These are phyloP conservation scores for Fusarium fracticaudum DNA, from an alignment of 2,329 filamentous ascomycete genomes.

Conservation along the genomic window DNA sequence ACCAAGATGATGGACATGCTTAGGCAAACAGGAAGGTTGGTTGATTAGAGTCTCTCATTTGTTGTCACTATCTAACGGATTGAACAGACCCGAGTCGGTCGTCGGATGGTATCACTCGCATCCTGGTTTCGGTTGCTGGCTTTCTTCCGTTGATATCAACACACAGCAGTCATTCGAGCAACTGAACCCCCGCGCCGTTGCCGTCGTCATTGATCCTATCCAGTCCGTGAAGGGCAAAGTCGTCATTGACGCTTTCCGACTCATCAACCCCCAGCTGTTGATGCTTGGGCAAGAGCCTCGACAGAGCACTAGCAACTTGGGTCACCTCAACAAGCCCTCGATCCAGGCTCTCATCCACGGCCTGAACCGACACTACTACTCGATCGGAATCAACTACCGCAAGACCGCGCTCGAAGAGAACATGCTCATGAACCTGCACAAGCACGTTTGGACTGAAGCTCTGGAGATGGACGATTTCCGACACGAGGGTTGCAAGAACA, in stretches of 20 bases:
- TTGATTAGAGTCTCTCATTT: background rate
- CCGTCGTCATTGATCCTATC: slow-evolving; percentile 97
- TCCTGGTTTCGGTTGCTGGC: slow-evolving; percentile 98
- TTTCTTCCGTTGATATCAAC: slow-evolving; percentile 99
- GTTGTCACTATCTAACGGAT: slow-evolving; percentile 23
- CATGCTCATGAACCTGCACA: slow-evolving; percentile 99
- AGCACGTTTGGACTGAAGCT: slow-evolving; percentile 99
- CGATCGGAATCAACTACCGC: slow-evolving; percentile 96
- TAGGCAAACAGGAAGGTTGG: slow-evolving; percentile 91
- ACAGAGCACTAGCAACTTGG: slow-evolving; percentile 96
- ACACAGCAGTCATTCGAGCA: slow-evolving; percentile 99
- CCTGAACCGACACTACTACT: slow-evolving; percentile 98
- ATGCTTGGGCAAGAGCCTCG: slow-evolving; percentile 98
- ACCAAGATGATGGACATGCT: slow-evolving; percentile 99
- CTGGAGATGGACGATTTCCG: slow-evolving; percentile 97
- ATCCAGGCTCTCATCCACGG: slow-evolving; percentile 99
- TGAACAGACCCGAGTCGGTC: slow-evolving; percentile 85
- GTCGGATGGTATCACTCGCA: slow-evolving; percentile 99
- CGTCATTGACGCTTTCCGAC: slow-evolving; percentile 97
- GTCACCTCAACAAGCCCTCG: slow-evolving; percentile 98
- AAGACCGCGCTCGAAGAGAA: slow-evolving; percentile 98
- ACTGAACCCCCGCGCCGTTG: slow-evolving; percentile 93
- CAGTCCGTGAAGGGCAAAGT: slow-evolving; percentile 99
- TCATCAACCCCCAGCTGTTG: slow-evolving; percentile 96
- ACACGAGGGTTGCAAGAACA: slow-evolving; percentile 83